Percentiles rank a stretch among this genome's conserved stretches.
Evolutionary conservation across 345 rosid genomes (phyloP).

Genomic region (Brassica juncea): DNA sequence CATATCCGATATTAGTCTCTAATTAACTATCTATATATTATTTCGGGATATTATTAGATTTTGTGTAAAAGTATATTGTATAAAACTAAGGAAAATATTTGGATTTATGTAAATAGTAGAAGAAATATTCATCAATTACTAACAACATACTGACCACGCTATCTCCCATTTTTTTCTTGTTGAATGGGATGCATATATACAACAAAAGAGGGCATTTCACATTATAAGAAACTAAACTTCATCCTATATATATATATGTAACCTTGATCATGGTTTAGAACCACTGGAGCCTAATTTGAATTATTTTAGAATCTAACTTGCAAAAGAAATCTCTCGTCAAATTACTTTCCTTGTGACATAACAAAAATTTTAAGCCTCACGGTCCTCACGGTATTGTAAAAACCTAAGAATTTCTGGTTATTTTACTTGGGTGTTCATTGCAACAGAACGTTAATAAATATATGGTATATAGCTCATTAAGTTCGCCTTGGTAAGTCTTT

Average conservation of each 20-base stretch:
- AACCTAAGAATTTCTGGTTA: not conserved
- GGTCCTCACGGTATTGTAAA: not conserved
- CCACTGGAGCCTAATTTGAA: not conserved
- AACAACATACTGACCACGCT: too few species aligned
- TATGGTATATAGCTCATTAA: not conserved
- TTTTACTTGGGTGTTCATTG: not conserved
- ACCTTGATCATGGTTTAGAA: not conserved
- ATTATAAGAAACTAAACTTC: not conserved
- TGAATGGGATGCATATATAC: not conserved
- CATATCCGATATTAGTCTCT: too few species aligned
- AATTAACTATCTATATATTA: too few species aligned
- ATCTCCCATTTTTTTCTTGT: too few species aligned
- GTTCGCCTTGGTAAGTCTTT: not conserved
- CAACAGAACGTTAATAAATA: not conserved
- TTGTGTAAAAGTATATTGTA: too few species aligned
- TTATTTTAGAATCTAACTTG: not conserved
- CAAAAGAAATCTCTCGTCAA: not conserved
- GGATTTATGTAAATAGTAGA: too few species aligned
- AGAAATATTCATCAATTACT: too few species aligned
- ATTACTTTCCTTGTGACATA: not conserved
- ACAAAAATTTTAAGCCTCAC: not conserved
- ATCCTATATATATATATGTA: too few species aligned
- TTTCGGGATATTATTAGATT: too few species aligned
- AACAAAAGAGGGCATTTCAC: not conserved
- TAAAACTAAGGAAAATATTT: too few species aligned